Evolutionary conservation across 2,329 filamentous ascomycete genomes (phyloP).

Genomic region (Epicoccum nigrum): DNA sequence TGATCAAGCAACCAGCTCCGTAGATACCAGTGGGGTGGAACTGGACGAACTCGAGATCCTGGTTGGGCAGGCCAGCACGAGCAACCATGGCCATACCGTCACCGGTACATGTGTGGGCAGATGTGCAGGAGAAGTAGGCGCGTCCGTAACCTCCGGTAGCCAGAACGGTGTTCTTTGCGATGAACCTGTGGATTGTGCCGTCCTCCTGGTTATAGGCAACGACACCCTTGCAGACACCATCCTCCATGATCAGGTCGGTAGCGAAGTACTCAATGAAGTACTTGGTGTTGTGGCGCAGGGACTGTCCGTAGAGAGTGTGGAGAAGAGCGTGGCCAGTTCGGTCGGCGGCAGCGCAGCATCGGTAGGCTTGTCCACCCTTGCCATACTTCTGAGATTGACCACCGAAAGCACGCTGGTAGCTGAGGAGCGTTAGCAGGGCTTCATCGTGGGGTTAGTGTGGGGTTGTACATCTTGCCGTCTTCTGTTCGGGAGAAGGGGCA

Average conservation of each 20-base stretch:
- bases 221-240: slow-evolving; percentile 94
- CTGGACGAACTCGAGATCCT: slow-evolving; percentile 99
- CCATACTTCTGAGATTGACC: slow-evolving; percentile 94
- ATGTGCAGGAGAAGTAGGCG: slow-evolving; percentile 98
- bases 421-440: slow-evolving; percentile 42
- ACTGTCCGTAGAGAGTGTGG: slow-evolving; percentile 98
- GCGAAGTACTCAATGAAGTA: slow-evolving; percentile 99
- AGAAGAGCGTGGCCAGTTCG: slow-evolving; percentile 96
- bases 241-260: slow-evolving; percentile 95
- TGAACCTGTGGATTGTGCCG: slow-evolving; percentile 95
- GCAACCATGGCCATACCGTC: slow-evolving; percentile 99
- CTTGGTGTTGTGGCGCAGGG: slow-evolving; percentile 95
- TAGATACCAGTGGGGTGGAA: slow-evolving; percentile 99
- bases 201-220: slow-evolving; percentile 99
- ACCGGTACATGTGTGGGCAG: slow-evolving; percentile 97
- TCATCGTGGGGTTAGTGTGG: slow-evolving; percentile 19
- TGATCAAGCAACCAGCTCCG: slow-evolving; percentile 93
- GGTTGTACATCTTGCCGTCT: slow-evolving; percentile 81
- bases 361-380: slow-evolving; percentile 97
- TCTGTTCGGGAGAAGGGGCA: slow-evolving; percentile 97
- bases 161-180: slow-evolving; percentile 93
- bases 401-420: slow-evolving; percentile 97
- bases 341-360: slow-evolving; percentile 95
- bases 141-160: slow-evolving; percentile 97
- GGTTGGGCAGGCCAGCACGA: slow-evolving; percentile 95